Percentiles rank a stretch among this genome's conserved stretches.
These are phyloP conservation scores for Phytomonas sp. DNA, from an alignment of 208 protist genomes.

Conservation along the genomic window DNA sequence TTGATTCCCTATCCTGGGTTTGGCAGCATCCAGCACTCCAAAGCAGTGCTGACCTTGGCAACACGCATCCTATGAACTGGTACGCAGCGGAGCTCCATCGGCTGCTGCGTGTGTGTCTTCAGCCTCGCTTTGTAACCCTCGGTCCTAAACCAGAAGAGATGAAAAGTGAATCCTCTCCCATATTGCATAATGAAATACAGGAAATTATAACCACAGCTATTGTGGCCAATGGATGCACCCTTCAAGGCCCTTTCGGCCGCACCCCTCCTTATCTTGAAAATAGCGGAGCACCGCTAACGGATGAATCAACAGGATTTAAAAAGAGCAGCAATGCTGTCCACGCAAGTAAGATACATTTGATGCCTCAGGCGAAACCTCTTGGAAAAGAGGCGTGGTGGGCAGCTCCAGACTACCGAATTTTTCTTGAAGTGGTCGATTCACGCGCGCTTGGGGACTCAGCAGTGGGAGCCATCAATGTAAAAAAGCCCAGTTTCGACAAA, in stretches of 20 bases:
- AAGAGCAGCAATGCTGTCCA: not conserved
- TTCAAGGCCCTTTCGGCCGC: not conserved
- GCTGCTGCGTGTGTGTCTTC: constrained; percentile 17
- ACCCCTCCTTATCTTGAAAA: not conserved
- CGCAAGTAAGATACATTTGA: not conserved
- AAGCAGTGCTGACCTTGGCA: not conserved
- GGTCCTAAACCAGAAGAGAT: not conserved
- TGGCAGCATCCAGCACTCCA: constrained; percentile 17
- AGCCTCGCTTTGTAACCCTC: not conserved
- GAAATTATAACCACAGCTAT: not conserved
- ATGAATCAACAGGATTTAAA: not conserved
- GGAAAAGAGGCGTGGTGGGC: not conserved
- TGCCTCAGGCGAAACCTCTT: not conserved
- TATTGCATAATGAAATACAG: not conserved
- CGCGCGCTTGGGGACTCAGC: not conserved
- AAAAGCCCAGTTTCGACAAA: not conserved
- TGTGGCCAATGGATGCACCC: not conserved
- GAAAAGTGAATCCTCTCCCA: not conserved
- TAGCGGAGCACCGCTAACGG: not conserved
- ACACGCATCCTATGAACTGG: constrained; percentile 23
- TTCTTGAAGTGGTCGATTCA: constrained; percentile 1
- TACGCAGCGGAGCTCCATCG: constrained; percentile 32
- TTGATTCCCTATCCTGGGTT: constrained; percentile 16
- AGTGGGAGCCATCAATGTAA: not conserved
- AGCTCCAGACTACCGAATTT: constrained; percentile 4